Evolutionary conservation across 805 yeast genomes (phyloP).

Genomic region (Yamadazyma scolyti): DNA sequence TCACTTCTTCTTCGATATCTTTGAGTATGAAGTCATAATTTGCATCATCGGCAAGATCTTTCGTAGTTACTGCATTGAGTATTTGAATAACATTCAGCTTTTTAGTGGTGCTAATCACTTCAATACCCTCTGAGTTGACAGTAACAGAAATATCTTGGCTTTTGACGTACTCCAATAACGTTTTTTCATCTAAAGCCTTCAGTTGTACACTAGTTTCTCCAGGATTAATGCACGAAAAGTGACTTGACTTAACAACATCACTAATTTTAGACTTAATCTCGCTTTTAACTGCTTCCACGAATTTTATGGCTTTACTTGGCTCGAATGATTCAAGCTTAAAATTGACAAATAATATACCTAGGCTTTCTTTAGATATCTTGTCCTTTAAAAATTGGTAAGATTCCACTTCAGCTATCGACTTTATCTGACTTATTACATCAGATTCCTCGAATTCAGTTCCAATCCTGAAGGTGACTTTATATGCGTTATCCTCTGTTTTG

Average conservation of each 20-base stretch:
- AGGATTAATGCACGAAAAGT: slow-evolving; percentile 30
- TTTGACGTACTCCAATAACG: slow-evolving; percentile 33
- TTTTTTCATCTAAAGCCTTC: slow-evolving; percentile 31
- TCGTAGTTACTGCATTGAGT: slow-evolving; percentile 61
- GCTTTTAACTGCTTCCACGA: slow-evolving; percentile 12
- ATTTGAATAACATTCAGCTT: slow-evolving; percentile 58
- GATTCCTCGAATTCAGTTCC: slow-evolving; percentile 26
- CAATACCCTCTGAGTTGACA: slow-evolving; percentile 7
- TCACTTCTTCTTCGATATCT: slow-evolving; percentile 50
- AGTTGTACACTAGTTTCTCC: slow-evolving; percentile 32
- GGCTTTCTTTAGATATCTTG: slow-evolving; percentile 45
- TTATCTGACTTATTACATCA: slow-evolving; percentile 39
- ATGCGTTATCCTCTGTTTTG: slow-evolving; percentile 7
- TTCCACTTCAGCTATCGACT: slow-evolving; percentile 37
- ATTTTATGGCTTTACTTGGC: slow-evolving; percentile 4
- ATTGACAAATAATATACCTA: slow-evolving; percentile 59
- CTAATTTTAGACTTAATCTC: too few relatives aligned
- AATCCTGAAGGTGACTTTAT: slow-evolving; percentile 5
- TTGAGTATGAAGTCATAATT: slow-evolving; percentile 46
- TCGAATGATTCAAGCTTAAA: slow-evolving; percentile 18
- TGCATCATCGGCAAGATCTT: slow-evolving; percentile 53
- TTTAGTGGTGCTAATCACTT: slow-evolving; percentile 31
- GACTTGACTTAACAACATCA: slow-evolving; percentile 18
- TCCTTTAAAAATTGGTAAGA: slow-evolving; percentile 38
- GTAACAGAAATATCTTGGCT: slow-evolving; percentile 12